Percentiles rank a stretch among this genome's conserved stretches.
Evolutionary conservation across 1,284 basidiomycete species (phyloP).

Genomic region (Puccinia triticina): DNA sequence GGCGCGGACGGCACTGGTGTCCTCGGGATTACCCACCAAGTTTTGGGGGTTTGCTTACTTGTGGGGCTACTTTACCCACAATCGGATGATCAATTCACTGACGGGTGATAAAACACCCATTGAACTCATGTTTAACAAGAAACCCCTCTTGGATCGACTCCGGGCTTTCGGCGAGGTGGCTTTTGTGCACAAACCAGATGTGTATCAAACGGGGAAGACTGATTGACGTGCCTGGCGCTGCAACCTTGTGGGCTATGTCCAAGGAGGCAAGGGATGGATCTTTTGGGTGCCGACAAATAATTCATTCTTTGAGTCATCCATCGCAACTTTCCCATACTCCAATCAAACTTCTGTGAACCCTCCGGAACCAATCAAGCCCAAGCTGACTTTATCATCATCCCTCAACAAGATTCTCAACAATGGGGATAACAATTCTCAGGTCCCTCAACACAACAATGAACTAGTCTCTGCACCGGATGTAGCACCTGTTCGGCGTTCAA

Average conservation of each 20-base stretch:
- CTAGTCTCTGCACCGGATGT: not conserved
- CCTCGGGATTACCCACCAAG: not conserved
- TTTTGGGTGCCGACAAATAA: slow-evolving; percentile 10
- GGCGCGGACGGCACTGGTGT: not conserved
- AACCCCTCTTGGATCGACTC: slow-evolving; percentile 7
- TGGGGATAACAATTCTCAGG: no score
- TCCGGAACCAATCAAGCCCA: not conserved
- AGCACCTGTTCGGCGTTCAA: not conserved
- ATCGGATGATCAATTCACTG: slow-evolving; percentile 12
- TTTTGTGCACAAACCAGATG: slow-evolving; percentile 29
- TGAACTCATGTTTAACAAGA: slow-evolving; percentile 13
- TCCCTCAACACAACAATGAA: not conserved
- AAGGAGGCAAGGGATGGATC: slow-evolving; percentile 33
- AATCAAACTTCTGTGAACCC: not conserved
- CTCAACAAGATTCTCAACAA: not conserved
- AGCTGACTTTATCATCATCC: not conserved
- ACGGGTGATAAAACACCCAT: slow-evolving; percentile 20
- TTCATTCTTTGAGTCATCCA: slow-evolving; percentile 19
- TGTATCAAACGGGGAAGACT: not conserved
- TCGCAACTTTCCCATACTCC: not conserved
- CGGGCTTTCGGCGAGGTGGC: slow-evolving; percentile 35
- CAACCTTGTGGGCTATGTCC: slow-evolving; percentile 12
- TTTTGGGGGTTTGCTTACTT: slow-evolving; percentile 40
- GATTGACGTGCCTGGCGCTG: not conserved
- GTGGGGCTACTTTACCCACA: not conserved